Evolutionary conservation across 1,284 basidiomycete genomes (phyloP).

Genomic region (Cutaneotrichosporon sp.): DNA sequence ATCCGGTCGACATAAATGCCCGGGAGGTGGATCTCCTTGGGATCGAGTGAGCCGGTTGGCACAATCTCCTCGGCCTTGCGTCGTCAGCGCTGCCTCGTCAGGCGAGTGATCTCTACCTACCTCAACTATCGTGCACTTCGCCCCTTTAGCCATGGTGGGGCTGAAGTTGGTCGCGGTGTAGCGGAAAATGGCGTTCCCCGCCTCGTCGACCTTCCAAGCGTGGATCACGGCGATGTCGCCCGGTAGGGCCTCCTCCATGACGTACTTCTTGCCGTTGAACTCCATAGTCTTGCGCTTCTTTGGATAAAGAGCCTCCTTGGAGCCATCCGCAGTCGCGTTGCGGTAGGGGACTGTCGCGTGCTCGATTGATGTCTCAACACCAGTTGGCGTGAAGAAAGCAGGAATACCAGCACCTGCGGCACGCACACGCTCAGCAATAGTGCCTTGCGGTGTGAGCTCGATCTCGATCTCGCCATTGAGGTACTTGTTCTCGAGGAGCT

Average conservation of each 20-base stretch:
- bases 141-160: slow-evolving; percentile 77
- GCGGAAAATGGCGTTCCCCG: slow-evolving; percentile 72
- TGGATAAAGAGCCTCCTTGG: slow-evolving; percentile 20
- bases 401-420: slow-evolving; percentile 90
- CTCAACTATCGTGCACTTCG: slow-evolving; percentile 81
- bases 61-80: slow-evolving; percentile 88
- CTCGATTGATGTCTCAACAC: slow-evolving; percentile 72
- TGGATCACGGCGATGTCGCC: slow-evolving; percentile 82
- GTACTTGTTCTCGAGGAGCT: slow-evolving; percentile 56
- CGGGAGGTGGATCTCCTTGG: slow-evolving; percentile 75
- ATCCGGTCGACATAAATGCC: slow-evolving; percentile 81
- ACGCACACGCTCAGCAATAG: slow-evolving; percentile 79
- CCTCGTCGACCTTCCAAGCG: slow-evolving; percentile 88
- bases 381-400: slow-evolving; percentile 90
- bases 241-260: slow-evolving; percentile 75
- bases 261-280: slow-evolving; percentile 71
- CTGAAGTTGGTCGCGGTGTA: slow-evolving; percentile 83
- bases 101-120: background rate
- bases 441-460: slow-evolving; percentile 64
- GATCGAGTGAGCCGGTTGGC: slow-evolving; percentile 70
- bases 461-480: slow-evolving; percentile 72
- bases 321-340: slow-evolving; percentile 48
- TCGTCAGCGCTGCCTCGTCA: background rate
- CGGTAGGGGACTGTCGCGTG: slow-evolving; percentile 62
- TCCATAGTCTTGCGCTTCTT: slow-evolving; percentile 68